phyloP scores from a whole-genome alignment of 345 rosid genomes.

The Erucastrum elatum region DNA sequence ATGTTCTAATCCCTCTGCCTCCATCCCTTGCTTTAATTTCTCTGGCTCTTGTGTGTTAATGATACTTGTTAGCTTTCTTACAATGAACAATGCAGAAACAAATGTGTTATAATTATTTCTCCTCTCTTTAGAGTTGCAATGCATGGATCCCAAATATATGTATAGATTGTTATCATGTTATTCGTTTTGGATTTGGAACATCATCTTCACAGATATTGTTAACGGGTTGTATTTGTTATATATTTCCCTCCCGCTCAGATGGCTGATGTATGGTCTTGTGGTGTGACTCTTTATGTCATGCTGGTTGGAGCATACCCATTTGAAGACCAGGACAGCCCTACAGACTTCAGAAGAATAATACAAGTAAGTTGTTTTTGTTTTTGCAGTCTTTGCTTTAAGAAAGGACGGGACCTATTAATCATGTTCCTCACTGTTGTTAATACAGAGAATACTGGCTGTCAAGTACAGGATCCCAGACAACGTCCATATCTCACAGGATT shows the following conservation, averaged over 20 bases:
- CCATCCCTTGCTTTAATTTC: background rate
- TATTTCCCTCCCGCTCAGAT: background rate
- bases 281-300: constrained; percentile 98
- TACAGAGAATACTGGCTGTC: background rate
- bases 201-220: background rate
- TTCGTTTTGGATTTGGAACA: constrained; percentile 23
- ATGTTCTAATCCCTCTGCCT: background rate
- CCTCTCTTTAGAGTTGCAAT: too few relatives aligned
- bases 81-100: background rate
- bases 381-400: background rate
- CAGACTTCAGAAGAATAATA: constrained; percentile 86
- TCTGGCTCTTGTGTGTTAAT: background rate
- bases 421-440: background rate
- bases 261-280: constrained; percentile 99
- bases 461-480: background rate
- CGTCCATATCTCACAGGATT: background rate
- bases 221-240: constrained; percentile 34
- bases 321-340: constrained; percentile 96
- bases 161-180: background rate
- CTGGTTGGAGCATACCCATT: constrained; percentile 98
- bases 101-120: background rate
- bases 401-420: background rate
- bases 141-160: too few relatives aligned
- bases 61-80: background rate
- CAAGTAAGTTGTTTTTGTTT: constrained; percentile 49